Evolutionary conservation across 2,329 filamentous ascomycete species (phyloP).

Genomic region (Stagonosporopsis rhizophila): DNA sequence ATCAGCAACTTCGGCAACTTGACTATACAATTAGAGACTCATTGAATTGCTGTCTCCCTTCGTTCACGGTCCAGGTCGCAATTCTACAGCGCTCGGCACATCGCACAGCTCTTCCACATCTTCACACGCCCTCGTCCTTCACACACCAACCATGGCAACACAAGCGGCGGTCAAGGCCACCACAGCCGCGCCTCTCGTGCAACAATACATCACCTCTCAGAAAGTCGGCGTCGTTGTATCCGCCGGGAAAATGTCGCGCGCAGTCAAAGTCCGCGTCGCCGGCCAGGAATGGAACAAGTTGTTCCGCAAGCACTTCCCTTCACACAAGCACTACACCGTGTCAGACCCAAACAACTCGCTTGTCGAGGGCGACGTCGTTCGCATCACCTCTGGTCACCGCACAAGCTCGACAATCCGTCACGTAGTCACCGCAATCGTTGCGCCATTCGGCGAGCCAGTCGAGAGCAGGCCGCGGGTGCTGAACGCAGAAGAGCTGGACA

Average conservation of each 20-base stretch:
- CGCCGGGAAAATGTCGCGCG: slow-evolving; percentile 78
- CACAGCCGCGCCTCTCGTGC: slow-evolving; percentile 32
- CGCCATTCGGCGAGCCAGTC: slow-evolving; percentile 71
- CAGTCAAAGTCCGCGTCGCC: slow-evolving; percentile 78
- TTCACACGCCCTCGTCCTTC: slow-evolving; percentile 6
- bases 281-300: slow-evolving; percentile 74
- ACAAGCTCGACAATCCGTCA: slow-evolving; percentile 73
- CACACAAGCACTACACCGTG: slow-evolving; percentile 71
- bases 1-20: slow-evolving; percentile 1
- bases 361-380: slow-evolving; percentile 75
- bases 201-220: slow-evolving; percentile 36
- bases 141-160: slow-evolving; percentile 30
- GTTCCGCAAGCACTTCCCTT: slow-evolving; percentile 76
- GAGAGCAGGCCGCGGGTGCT: slow-evolving; percentile 71
- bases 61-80: too few relatives aligned
- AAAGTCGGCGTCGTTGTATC: slow-evolving; percentile 74
- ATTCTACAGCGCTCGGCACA: slow-evolving; percentile 3
- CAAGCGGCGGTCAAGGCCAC: slow-evolving; percentile 29
- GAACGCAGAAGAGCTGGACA: slow-evolving; percentile 67
- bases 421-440: slow-evolving; percentile 76
- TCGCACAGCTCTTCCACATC: slow-evolving; percentile 5
- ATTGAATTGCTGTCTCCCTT: slow-evolving; percentile 27
- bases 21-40: slow-evolving; percentile 16
- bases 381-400: slow-evolving; percentile 71
- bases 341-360: slow-evolving; percentile 80